These are phyloP conservation scores for Taphrina communis DNA, from an alignment of 1,139 yeast species.

Conservation along the genomic window DNA sequence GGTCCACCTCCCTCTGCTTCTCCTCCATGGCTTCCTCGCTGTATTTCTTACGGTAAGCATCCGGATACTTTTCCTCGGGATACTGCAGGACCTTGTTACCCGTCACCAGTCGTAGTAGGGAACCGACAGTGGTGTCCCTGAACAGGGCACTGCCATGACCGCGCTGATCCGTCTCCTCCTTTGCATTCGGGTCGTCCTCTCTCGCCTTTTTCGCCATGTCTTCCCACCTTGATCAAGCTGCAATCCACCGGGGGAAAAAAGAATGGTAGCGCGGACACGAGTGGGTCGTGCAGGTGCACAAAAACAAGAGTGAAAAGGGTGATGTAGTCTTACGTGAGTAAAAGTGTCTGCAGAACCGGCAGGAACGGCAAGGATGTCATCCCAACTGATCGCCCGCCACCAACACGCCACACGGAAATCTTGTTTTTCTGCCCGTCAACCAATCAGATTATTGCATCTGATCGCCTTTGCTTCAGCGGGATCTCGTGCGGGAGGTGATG, in stretches of 20 bases:
- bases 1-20: constrained; percentile 19
- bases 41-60: constrained; percentile 21
- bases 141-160: constrained; percentile 30
- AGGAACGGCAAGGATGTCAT: neutral
- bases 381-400: neutral
- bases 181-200: constrained; percentile 35
- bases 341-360: neutral
- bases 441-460: neutral
- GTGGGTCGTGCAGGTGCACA: neutral
- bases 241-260: neutral
- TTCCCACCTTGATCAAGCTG: neutral
- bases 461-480: no score
- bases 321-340: neutral
- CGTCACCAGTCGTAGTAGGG: constrained; percentile 4
- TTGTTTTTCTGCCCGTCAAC: neutral
- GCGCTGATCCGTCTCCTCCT: constrained; percentile 14
- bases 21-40: constrained; percentile 16
- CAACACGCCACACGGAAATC: neutral
- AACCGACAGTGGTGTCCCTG: constrained; percentile 27
- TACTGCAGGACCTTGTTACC: constrained; percentile 22
- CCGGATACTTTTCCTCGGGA: constrained; percentile 30
- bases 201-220: constrained; percentile 24
- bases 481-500: no score
- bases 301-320: no score
- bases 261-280: neutral